Evolutionary conservation across 331 rosid species (phyloP).

Genomic region (Cydonia oblonga): DNA sequence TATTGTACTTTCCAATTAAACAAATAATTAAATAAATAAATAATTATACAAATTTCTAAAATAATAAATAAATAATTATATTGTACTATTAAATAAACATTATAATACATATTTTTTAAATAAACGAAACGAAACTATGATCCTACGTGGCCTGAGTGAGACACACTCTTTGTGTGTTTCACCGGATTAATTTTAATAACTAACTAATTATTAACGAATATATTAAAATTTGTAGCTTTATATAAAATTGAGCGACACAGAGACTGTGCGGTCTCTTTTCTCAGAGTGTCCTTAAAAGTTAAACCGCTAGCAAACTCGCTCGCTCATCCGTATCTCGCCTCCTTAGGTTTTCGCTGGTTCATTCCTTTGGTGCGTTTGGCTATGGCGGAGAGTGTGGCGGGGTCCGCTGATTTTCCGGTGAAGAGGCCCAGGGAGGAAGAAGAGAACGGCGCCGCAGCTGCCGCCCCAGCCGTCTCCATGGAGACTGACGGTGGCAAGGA

Average conservation of each 20-base stretch:
- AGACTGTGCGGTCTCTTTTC: constrained; percentile 14
- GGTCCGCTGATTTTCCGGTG: constrained; percentile 30
- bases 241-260: constrained; percentile 17
- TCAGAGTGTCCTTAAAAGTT: neutral
- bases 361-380: neutral
- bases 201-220: neutral
- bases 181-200: neutral
- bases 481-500: constrained; percentile 25
- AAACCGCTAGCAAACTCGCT: neutral
- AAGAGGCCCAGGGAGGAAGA: constrained; percentile 66
- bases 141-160: neutral
- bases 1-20: neutral
- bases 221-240: neutral
- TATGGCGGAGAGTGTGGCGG: constrained; percentile 37
- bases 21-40: neutral
- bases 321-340: neutral
- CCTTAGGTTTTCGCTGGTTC: constrained; percentile 1
- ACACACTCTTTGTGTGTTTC: neutral
- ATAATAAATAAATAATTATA: too few relatives aligned
- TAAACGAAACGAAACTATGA: too few relatives aligned
- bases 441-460: constrained; percentile 6
- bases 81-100: neutral
- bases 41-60: too few relatives aligned
- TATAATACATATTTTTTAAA: too few relatives aligned
- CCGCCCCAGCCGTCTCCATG: constrained; percentile 22